A percentile compares a stretch with the other conserved stretches of the same genome.
These are phyloP conservation scores for Pseudozyma pruni DNA, from an alignment of 1,284 basidiomycete species.

Conservation along the genomic window DNA sequence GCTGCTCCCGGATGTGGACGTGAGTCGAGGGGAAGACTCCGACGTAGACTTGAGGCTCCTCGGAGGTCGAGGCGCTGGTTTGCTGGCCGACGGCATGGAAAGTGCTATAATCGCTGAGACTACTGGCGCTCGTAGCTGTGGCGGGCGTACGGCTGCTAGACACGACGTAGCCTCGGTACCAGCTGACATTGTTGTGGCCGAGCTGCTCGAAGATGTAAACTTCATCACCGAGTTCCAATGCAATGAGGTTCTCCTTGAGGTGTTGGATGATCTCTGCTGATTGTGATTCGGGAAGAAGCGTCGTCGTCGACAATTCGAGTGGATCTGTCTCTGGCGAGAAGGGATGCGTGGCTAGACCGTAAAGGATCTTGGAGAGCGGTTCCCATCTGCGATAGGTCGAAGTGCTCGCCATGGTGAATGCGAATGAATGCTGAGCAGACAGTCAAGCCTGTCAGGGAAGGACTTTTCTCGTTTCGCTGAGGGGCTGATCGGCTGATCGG, in stretches of 20 bases:
- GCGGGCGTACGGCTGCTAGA: constrained; percentile 69
- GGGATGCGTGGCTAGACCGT: constrained; percentile 58
- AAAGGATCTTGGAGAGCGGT: constrained; percentile 60
- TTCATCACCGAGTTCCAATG: constrained; percentile 81
- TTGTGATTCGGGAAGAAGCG: constrained; percentile 25
- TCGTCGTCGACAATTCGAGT: constrained; percentile 37
- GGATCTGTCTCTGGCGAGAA: constrained; percentile 57
- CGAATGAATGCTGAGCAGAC: background rate
- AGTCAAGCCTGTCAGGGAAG: too few relatives aligned
- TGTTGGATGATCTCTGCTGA: constrained; percentile 26
- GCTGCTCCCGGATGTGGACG: constrained; percentile 86
- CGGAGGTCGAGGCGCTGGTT: constrained; percentile 34
- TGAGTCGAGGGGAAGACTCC: constrained; percentile 95
- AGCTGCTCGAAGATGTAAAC: constrained; percentile 77
- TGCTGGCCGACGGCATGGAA: constrained; percentile 38
- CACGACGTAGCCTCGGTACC: constrained; percentile 78
- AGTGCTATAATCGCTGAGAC: constrained; percentile 55
- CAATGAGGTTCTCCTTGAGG: constrained; percentile 57
- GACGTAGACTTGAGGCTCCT: constrained; percentile 83
- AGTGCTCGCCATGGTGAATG: constrained; percentile 20
- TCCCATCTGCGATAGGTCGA: constrained; percentile 54
- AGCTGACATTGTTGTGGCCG: constrained; percentile 57
- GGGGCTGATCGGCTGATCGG: too few relatives aligned
- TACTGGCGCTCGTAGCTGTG: constrained; percentile 68
- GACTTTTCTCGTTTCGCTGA: too few relatives aligned